These are phyloP conservation scores for Actinomortierella wolfii DNA, from an alignment of 371 early-diverging fungal genomes.

Conservation along the genomic window DNA sequence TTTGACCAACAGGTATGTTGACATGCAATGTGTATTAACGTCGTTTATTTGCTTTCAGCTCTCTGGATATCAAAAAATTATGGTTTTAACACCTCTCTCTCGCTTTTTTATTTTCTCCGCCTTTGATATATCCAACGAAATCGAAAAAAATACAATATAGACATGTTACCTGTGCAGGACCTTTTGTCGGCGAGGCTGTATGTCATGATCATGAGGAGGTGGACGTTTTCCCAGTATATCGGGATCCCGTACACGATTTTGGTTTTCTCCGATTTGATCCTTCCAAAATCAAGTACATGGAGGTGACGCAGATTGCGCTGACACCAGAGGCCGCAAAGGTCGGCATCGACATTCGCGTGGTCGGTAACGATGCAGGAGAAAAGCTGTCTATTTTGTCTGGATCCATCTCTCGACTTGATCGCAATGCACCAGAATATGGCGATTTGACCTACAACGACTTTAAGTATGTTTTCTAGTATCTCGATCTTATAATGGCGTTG, in stretches of 20 bases:
- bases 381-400: conserved; percentile 90
- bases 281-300: conserved; percentile 78
- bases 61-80: neutral
- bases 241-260: conserved; percentile 83
- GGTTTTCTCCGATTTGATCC: conserved; percentile 74
- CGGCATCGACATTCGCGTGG: conserved; percentile 91
- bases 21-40: too few relatives aligned
- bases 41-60: too few relatives aligned
- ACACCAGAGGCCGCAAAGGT: conserved; percentile 85
- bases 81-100: too few relatives aligned
- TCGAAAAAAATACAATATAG: too few relatives aligned
- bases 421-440: conserved; percentile 81
- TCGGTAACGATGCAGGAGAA: conserved; percentile 95
- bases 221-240: conserved; percentile 83
- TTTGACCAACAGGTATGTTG: conserved; percentile 74
- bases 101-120: too few relatives aligned
- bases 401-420: conserved; percentile 86
- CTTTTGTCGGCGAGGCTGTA: conserved; percentile 87
- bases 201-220: conserved; percentile 94
- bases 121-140: too few relatives aligned
- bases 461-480: conserved; percentile 47
- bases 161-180: conserved; percentile 92
- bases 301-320: conserved; percentile 76
- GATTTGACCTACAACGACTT: conserved; percentile 72
- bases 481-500: conserved; percentile 17